A percentile compares a stretch with the other conserved stretches of the same genome.
phyloP scores from a whole-genome alignment of 129 eudicot genomes.

The Rutidosis leptorrhynchoides region DNA sequence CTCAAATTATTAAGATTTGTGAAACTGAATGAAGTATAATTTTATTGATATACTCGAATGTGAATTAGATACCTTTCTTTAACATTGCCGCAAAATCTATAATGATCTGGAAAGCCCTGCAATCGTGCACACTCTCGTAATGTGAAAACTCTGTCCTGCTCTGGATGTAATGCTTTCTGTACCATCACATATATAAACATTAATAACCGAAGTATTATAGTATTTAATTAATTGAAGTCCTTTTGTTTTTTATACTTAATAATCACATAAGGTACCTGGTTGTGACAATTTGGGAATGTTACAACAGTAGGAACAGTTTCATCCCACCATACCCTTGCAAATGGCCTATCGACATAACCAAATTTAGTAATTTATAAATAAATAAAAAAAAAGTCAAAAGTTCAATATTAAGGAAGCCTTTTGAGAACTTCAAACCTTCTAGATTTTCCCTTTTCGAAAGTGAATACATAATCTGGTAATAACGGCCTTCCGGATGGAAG shows the following conservation, averaged over 20 bases:
- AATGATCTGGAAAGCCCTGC: conserved; percentile 90
- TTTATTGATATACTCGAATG: neutral
- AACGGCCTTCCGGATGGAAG: conserved; percentile 77
- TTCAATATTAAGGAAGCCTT: neutral
- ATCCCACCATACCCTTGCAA: conserved; percentile 95
- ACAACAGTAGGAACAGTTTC: conserved; percentile 79
- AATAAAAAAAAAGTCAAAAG: neutral
- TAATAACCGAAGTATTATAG: neutral
- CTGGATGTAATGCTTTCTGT: conserved; percentile 77
- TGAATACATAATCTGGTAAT: conserved; percentile 66
- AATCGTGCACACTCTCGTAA: conserved; percentile 85
- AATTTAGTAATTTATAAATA: neutral
- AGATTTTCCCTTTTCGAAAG: conserved; percentile 77
- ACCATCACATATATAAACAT: conserved; percentile 2
- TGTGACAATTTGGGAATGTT: conserved; percentile 54
- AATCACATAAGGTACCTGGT: conserved; percentile 41
- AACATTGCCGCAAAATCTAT: conserved; percentile 73
- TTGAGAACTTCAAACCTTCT: conserved; percentile 40
- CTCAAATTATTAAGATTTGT: neutral
- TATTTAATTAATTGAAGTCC: neutral
- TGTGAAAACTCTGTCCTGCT: conserved; percentile 83
- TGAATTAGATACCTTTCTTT: conserved; percentile 58
- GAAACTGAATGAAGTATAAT: neutral
- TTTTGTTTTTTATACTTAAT: neutral
- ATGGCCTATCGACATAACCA: conserved; percentile 54